Percentiles rank a stretch among this genome's conserved stretches.
phyloP scores from a whole-genome alignment of 1,284 basidiomycete genomes.

The Schizopora paradoxa region DNA sequence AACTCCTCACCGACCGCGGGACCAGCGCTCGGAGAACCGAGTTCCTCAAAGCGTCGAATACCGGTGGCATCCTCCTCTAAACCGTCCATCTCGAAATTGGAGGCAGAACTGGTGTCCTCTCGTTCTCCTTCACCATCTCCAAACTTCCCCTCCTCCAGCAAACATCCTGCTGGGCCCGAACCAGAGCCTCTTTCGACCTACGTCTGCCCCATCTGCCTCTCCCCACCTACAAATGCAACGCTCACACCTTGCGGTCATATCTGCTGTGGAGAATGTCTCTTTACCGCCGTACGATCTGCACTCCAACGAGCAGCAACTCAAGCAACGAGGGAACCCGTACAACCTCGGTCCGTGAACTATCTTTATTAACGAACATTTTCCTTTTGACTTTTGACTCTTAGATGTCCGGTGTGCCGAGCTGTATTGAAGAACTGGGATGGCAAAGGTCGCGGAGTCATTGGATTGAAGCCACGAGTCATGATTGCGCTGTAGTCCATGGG shows the following conservation, averaged over 20 bases:
- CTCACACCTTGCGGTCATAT: conserved; percentile 76
- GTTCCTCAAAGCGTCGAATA: background rate
- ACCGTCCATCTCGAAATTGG: background rate
- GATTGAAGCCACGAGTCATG: conserved; percentile 44
- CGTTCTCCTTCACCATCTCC: background rate
- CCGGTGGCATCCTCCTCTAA: background rate
- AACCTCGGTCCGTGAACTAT: conserved; percentile 38
- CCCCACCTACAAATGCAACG: conserved; percentile 65
- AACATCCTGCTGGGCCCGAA: background rate
- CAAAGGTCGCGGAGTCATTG: conserved; percentile 56
- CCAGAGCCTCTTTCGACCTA: conserved; percentile 56
- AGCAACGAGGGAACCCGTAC: conserved; percentile 34
- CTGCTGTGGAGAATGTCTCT: conserved; percentile 70
- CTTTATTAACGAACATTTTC: conserved; percentile 6
- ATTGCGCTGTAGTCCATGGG: conserved; percentile 32
- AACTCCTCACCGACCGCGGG: background rate
- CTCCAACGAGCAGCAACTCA: conserved; percentile 43
- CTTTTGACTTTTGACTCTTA: conserved; percentile 5
- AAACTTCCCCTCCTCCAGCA: background rate
- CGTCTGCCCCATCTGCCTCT: conserved; percentile 74
- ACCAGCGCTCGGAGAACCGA: background rate
- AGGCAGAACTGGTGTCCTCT: background rate
- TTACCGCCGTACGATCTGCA: conserved; percentile 63
- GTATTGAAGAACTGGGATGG: conserved; percentile 61
- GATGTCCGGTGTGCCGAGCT: conserved; percentile 64